These are phyloP conservation scores for Phyllosticta citribraziliensis DNA, from an alignment of 2,329 filamentous ascomycete species.

Conservation along the genomic window DNA sequence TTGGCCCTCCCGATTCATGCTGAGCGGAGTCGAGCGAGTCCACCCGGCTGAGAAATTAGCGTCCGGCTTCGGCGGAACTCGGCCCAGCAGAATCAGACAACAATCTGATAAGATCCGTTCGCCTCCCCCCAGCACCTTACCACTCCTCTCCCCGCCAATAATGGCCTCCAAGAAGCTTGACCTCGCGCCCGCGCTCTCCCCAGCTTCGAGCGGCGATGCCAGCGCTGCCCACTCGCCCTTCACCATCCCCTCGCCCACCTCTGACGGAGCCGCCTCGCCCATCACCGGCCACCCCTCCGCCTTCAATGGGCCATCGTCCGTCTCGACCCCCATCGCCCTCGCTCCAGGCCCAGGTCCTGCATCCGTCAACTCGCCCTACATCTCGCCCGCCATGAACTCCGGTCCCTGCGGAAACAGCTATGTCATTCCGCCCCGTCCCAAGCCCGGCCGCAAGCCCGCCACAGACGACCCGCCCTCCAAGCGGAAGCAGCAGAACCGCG, in stretches of 20 bases:
- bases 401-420: constrained; percentile 28
- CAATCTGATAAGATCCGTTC: constrained; percentile 11
- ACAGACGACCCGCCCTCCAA: constrained; percentile 89
- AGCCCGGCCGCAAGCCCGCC: constrained; percentile 83
- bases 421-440: constrained; percentile 34
- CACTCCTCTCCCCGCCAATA: constrained; percentile 3
- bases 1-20: not conserved
- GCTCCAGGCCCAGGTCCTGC: constrained; percentile 5
- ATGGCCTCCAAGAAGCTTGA: constrained; percentile 10
- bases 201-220: not conserved
- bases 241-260: constrained; percentile 5
- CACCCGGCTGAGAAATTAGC: not conserved
- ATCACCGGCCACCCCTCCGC: not conserved
- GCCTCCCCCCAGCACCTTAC: constrained; percentile 3
- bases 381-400: constrained; percentile 10
- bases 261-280: constrained; percentile 2
- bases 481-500: constrained; percentile 87
- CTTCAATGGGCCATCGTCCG: not conserved
- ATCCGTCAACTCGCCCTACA: not conserved
- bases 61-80: constrained; percentile 8
- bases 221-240: constrained; percentile 4
- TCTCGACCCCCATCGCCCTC: constrained; percentile 1
- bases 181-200: constrained; percentile 9
- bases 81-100: not conserved
- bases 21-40: not conserved